These are phyloP conservation scores for Vanilla planifolia DNA, from an alignment of 106 monocot species.

Conservation along the genomic window DNA sequence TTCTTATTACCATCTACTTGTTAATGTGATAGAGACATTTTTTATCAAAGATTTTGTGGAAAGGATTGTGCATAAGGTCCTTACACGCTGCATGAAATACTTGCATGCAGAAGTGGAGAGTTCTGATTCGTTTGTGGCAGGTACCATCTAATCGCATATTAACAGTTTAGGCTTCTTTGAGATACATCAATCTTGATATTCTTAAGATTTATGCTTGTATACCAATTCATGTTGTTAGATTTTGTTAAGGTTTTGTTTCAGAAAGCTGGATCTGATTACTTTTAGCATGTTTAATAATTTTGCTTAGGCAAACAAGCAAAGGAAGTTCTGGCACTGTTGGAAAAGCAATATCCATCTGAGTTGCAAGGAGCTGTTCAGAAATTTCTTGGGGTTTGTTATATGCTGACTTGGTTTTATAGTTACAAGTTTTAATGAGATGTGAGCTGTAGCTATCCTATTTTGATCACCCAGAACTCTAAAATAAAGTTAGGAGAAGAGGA, in stretches of 20 bases:
- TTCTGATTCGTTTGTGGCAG: conserved; percentile 34
- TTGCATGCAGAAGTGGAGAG: conserved; percentile 21
- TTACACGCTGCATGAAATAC: conserved; percentile 34
- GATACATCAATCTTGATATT: too few species aligned
- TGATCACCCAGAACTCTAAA: conserved; percentile 38
- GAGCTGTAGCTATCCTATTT: not conserved
- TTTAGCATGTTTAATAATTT: conserved; percentile 4
- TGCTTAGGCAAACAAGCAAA: conserved; percentile 46
- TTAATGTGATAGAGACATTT: conserved; percentile 38
- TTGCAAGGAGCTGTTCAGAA: conserved; percentile 41
- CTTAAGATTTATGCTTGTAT: too few species aligned
- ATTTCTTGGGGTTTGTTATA: conserved; percentile 52
- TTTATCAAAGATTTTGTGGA: conserved; percentile 38
- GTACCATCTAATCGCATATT: conserved; percentile 15
- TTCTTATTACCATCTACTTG: conserved; percentile 29
- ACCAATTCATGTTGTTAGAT: not conserved
- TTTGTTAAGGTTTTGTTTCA: not conserved
- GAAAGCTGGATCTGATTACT: not conserved
- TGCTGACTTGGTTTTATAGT: not conserved
- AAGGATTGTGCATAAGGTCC: conserved; percentile 52
- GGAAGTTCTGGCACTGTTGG: conserved; percentile 38
- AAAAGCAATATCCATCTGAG: conserved; percentile 54
- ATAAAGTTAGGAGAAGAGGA: conserved; percentile 29
- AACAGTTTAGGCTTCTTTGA: not conserved
- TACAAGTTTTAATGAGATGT: not conserved